Conservation (phyloP, 129 eudicot genomes). For the Chrysanthemum lavandulifolium region DNA sequence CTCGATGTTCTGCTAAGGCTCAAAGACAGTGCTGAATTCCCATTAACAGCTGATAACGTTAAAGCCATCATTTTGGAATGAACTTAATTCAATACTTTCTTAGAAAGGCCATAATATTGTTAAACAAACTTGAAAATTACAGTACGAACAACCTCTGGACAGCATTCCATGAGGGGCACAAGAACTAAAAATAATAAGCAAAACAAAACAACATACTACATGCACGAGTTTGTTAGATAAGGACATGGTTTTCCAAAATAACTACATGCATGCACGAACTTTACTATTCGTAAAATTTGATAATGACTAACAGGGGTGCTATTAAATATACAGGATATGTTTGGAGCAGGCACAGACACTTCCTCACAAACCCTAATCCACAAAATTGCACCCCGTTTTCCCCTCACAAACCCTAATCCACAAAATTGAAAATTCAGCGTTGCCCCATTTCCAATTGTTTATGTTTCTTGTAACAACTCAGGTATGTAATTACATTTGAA, state of each 20-base stretch:
- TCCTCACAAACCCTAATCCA: conserved; percentile 9
- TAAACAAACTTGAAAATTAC: too few relatives aligned
- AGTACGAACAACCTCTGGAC: not conserved
- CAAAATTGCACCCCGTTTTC: too few relatives aligned
- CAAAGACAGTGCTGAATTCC: conserved; percentile 26
- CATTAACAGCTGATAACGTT: conserved; percentile 33
- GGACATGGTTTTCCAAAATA: not conserved
- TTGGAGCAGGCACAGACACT: conserved; percentile 39
- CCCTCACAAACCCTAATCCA: too few relatives aligned
- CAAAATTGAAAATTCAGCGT: too few relatives aligned
- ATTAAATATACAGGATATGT: conserved; percentile 32
- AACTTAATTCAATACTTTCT: not conserved
- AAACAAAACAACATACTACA: too few relatives aligned
- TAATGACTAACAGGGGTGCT: not conserved
- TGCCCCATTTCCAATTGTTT: too few relatives aligned
- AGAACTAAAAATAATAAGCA: too few relatives aligned
- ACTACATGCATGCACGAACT: not conserved
- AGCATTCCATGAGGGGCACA: too few relatives aligned
- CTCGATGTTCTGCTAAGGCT: conserved; percentile 36
- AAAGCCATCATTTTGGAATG: conserved; percentile 40
- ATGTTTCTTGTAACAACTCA: too few relatives aligned
- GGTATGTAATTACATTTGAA: too few relatives aligned
- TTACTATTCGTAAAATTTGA: not conserved
- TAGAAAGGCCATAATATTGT: too few relatives aligned
- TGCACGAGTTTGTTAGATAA: too few relatives aligned